These are phyloP conservation scores for Neurospora sp. DNA, from an alignment of 495 filamentous ascomycete species.

Conservation along the genomic window DNA sequence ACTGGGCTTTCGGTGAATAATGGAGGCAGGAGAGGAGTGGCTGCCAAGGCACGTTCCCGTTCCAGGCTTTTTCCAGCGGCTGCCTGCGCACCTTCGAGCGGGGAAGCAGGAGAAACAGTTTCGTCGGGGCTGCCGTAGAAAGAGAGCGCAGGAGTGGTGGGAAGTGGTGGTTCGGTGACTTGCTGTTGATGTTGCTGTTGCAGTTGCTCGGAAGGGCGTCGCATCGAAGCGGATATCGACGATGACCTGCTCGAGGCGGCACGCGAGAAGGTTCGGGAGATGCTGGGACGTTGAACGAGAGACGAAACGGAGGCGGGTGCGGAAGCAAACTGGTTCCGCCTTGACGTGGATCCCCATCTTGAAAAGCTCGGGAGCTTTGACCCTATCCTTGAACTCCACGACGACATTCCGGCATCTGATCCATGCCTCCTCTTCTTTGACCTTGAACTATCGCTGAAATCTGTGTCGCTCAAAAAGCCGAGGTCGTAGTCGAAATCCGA, in stretches of 20 bases:
- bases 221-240: conserved; percentile 51
- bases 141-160: conserved; percentile 56
- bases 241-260: conserved; percentile 58
- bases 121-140: conserved; percentile 52
- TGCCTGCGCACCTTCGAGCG: conserved; percentile 51
- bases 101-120: conserved; percentile 22
- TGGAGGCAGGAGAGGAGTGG: conserved; percentile 75
- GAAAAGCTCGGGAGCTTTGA: conserved; percentile 65
- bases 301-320: conserved; percentile 38
- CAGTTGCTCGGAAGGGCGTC: conserved; percentile 35
- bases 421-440: conserved; percentile 52
- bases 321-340: conserved; percentile 36
- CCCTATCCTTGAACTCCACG: conserved; percentile 56
- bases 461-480: conserved; percentile 49
- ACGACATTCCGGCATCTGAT: conserved; percentile 52
- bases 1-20: conserved; percentile 48
- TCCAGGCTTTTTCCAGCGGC: conserved; percentile 42
- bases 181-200: conserved; percentile 10
- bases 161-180: conserved; percentile 38
- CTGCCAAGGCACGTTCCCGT: conserved; percentile 52
- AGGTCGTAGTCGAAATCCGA: conserved; percentile 49
- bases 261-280: conserved; percentile 35
- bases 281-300: conserved; percentile 24
- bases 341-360: conserved; percentile 48
- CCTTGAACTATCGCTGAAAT: conserved; percentile 38